phyloP scores from a whole-genome alignment of 2,329 filamentous ascomycete species.

The Sclerotinia subarctica region DNA sequence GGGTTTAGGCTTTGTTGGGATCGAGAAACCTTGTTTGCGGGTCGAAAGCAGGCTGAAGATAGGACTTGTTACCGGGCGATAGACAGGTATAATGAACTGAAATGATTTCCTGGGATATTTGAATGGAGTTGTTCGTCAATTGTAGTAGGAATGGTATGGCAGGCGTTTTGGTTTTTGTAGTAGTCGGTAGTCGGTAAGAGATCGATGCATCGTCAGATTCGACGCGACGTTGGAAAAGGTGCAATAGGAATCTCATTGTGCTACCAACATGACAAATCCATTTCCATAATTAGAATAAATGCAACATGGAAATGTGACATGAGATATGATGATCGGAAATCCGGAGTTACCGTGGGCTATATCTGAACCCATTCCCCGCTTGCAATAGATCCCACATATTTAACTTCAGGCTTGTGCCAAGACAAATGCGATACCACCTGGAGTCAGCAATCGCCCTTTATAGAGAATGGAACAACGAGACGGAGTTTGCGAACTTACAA shows the following conservation, averaged over 20 bases:
- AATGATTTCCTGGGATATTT: background rate
- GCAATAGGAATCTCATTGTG: background rate
- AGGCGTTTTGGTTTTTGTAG: background rate
- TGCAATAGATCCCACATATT: background rate
- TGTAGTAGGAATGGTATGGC: background rate
- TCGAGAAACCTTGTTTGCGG: background rate
- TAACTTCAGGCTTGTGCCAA: background rate
- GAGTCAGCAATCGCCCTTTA: background rate
- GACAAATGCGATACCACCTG: background rate
- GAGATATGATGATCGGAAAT: background rate
- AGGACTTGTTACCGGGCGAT: background rate
- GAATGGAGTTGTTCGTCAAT: background rate
- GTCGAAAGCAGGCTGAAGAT: background rate
- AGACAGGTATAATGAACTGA: background rate
- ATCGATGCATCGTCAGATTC: background rate
- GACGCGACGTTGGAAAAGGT: background rate
- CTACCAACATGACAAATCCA: background rate
- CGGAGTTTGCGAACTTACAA: background rate
- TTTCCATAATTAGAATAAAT: background rate
- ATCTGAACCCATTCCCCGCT: background rate
- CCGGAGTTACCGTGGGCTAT: background rate
- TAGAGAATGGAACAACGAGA: background rate
- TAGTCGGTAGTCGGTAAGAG: background rate
- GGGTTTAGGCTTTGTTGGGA: background rate
- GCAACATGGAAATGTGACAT: slow-evolving; percentile 6